phyloP scores from a whole-genome alignment of 345 rosid genomes.

The Eucalyptus pauciflora region DNA sequence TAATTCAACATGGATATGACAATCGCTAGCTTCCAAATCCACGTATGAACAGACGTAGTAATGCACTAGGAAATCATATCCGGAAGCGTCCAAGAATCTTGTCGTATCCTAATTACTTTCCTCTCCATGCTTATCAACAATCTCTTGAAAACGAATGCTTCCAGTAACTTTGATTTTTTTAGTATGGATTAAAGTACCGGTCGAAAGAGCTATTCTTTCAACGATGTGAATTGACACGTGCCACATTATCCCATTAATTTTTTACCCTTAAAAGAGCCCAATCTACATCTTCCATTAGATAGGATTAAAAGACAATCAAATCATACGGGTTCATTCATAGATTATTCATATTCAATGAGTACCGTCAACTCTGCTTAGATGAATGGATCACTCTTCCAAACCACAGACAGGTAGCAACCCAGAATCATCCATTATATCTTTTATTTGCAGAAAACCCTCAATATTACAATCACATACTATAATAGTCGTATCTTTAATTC shows the following conservation, averaged over 20 bases:
- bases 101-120: background rate
- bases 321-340: background rate
- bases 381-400: background rate
- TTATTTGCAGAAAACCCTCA: background rate
- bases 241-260: background rate
- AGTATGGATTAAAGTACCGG: background rate
- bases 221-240: background rate
- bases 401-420: background rate
- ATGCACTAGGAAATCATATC: background rate
- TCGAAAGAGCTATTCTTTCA: background rate
- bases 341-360: background rate
- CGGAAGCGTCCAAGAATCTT: background rate
- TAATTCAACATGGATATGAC: background rate
- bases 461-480: background rate
- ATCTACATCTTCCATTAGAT: background rate
- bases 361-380: background rate
- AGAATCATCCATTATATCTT: background rate
- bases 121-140: background rate
- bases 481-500: background rate
- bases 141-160: background rate
- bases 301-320: background rate
- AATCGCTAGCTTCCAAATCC: background rate
- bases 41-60: background rate
- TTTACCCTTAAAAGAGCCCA: background rate
- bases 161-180: background rate